phyloP scores from a whole-genome alignment of 805 yeast species.

The Pichia manshurica region DNA sequence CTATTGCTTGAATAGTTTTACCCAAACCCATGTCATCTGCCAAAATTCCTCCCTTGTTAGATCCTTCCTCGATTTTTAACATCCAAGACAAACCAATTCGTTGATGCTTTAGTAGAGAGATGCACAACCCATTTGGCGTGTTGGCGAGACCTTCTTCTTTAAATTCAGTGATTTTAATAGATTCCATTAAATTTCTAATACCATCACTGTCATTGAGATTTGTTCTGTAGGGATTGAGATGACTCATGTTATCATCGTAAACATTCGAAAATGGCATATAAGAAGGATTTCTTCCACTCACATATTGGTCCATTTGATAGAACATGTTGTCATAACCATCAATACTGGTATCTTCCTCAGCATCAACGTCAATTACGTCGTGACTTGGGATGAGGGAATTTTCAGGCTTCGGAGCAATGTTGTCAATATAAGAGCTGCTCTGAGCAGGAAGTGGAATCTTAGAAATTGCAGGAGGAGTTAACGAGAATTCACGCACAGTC shows the following conservation, averaged over 20 bases:
- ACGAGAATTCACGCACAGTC: constrained; percentile 6
- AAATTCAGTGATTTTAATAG: constrained; percentile 47
- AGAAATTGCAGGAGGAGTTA: constrained; percentile 5
- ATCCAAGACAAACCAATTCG: constrained; percentile 82
- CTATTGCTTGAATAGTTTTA: constrained; percentile 65
- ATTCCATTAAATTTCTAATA: constrained; percentile 23
- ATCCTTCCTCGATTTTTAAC: constrained; percentile 56
- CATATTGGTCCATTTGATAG: constrained; percentile 4
- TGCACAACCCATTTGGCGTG: constrained; percentile 63
- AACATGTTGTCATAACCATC: background rate
- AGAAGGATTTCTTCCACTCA: constrained; percentile 7
- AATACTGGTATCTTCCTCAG: background rate
- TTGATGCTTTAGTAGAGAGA: constrained; percentile 55
- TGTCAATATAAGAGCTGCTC: too few species aligned
- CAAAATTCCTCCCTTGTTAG: constrained; percentile 58
- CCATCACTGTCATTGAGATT: constrained; percentile 20
- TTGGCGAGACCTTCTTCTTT: constrained; percentile 43
- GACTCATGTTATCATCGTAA: background rate
- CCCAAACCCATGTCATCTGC: constrained; percentile 87
- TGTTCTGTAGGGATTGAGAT: constrained; percentile 8
- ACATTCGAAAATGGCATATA: constrained; percentile 11
- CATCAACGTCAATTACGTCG: background rate
- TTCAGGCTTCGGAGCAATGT: background rate
- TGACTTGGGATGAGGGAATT: background rate
- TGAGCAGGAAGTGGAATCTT: background rate